Base-by-base conservation (phyloP, 495 filamentous ascomycete genomes). In the Penicillium desertorum region DNA sequence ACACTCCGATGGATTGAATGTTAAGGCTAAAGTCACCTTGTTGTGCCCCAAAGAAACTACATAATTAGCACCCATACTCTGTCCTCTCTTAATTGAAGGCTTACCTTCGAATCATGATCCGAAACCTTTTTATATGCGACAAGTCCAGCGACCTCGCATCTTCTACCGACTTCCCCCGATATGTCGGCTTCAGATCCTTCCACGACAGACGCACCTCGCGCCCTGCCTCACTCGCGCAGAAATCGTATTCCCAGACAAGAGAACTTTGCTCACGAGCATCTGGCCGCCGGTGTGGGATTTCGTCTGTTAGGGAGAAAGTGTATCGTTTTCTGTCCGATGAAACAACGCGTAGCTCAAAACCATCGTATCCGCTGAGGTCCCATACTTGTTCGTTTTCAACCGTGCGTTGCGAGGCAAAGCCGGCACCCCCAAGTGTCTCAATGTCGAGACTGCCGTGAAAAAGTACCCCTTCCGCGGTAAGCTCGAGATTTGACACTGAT, bases 51-150 rank as follows among this genome's bases (percentile, higher is more conserved):
- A 92, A 92, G 72, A 90, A 91, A 64, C 87, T 90, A 61, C 19
- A 10, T 11, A 23, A 29, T 71, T 12, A 66, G 49, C 52, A 49
- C 8, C 41, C 1, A 16, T 22, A 7, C 42, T 19, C 19, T 32
- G 11, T 20, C 34, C 17, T 22, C 9, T 23, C 41, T 42, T 9
- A 8, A 12, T 4, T 25, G 10, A 54, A 57, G 16, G 71, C 77
- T 49, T 71, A 90, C 89, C 90, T 92, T 63, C 90, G 71, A 73
- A 87, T 85, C 89, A 92, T 90, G 25, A 93, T 73, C 37, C 84
- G 83, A 11, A 94, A 69, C 51, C 86, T 77, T 67, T 79, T 86
- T n/a, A 93, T 74, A 53, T 74, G 65, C 49, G 69, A 75, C 52
- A 76, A 60, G 63, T 90, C 77, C 60, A 92, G 63, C 25, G 75